Conservation (phyloP, 1,284 basidiomycete genomes). For the Cutaneotrichosporon spelunceum region DNA sequence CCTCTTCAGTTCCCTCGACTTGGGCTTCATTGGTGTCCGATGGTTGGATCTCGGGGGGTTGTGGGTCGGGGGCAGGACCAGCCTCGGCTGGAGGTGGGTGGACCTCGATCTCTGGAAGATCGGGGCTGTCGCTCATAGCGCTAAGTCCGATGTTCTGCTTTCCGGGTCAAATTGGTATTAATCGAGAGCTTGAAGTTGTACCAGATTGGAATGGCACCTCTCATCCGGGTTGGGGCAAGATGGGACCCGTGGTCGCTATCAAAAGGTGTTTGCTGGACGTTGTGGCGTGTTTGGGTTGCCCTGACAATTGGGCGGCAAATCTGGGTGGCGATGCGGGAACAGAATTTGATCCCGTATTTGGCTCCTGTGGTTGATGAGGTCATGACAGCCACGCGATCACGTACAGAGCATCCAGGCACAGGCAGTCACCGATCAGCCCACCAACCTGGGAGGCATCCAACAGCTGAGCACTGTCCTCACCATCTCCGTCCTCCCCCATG, state of each 20-base stretch:
- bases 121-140: constrained; percentile 39
- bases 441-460: no score
- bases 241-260: background rate
- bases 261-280: constrained; percentile 4
- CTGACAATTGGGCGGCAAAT: constrained; percentile 5
- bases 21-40: background rate
- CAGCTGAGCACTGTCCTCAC: background rate
- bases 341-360: constrained; percentile 5
- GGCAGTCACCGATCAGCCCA: background rate
- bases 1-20: background rate
- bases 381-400: background rate
- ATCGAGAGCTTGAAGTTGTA: constrained; percentile 3
- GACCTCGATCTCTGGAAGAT: constrained; percentile 27
- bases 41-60: background rate
- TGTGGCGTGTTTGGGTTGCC: background rate
- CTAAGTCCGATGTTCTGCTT: constrained; percentile 28
- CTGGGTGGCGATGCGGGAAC: background rate
- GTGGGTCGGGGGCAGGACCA: background rate
- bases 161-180: constrained; percentile 18
- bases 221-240: background rate
- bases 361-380: background rate
- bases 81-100: constrained; percentile 21
- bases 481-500: constrained; percentile 1
- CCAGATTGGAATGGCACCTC: background rate
- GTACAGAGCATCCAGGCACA: background rate